phyloP scores from a whole-genome alignment of 202 grass and related monocot genomes.

The Eragrostis tef region DNA sequence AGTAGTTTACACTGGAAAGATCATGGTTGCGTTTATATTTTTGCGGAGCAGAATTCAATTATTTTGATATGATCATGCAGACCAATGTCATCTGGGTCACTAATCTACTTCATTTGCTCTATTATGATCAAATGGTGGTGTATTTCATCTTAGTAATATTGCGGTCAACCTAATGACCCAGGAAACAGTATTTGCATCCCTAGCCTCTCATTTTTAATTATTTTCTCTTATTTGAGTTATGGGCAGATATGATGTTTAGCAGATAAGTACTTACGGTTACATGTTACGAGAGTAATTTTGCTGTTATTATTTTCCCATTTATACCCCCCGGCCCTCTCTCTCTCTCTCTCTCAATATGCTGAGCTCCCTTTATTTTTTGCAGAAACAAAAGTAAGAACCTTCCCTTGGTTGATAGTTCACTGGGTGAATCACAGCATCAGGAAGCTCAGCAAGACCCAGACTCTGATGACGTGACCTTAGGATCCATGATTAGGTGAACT shows the following conservation, averaged over 20 bases:
- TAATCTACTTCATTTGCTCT: no score
- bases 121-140: no score
- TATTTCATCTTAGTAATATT: neutral
- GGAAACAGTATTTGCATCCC: neutral
- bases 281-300: neutral
- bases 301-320: neutral
- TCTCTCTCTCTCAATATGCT: conserved; percentile 1
- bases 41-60: neutral
- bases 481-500: conserved; percentile 54
- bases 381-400: conserved; percentile 49
- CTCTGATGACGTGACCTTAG: conserved; percentile 58
- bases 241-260: conserved; percentile 1
- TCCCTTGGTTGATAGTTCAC: conserved; percentile 34
- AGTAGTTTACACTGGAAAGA: conserved; percentile 1
- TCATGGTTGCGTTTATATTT: neutral
- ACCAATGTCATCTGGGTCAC: neutral
- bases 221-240: neutral
- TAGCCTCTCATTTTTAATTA: neutral
- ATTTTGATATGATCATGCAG: neutral
- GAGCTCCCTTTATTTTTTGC: conserved; percentile 35
- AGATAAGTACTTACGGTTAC: conserved; percentile 13
- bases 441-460: conserved; percentile 47
- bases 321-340: neutral
- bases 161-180: neutral
- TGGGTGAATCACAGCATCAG: conserved; percentile 41